Conservation (phyloP, 805 yeast genomes). For the Yamadazyma olivae region DNA sequence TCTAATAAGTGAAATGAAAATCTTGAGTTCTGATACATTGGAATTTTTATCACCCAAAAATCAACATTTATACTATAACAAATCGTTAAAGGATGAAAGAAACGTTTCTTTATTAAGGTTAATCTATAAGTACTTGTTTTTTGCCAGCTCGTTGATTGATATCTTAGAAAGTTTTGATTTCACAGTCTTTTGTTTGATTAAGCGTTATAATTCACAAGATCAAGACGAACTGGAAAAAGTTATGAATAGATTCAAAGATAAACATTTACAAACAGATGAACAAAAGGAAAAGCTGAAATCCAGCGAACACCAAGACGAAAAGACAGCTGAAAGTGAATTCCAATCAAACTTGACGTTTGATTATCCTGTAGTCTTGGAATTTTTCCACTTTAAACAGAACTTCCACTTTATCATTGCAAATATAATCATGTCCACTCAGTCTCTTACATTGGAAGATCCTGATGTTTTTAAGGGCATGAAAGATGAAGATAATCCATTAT, state of each 20-base stretch:
- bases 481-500: constrained; percentile 46
- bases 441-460: constrained; percentile 69
- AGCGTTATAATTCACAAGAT: constrained; percentile 22
- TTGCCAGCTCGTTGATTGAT: constrained; percentile 48
- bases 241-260: constrained; percentile 3
- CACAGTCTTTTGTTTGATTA: constrained; percentile 47
- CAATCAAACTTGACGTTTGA: constrained; percentile 32
- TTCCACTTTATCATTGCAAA: constrained; percentile 59
- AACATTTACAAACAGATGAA: not conserved
- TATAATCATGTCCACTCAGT: constrained; percentile 65
- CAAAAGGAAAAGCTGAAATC: not conserved
- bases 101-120: constrained; percentile 53
- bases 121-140: constrained; percentile 51
- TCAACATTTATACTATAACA: constrained; percentile 37
- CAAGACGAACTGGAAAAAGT: constrained; percentile 15
- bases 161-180: constrained; percentile 61
- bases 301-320: not conserved
- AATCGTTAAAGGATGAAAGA: constrained; percentile 33
- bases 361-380: constrained; percentile 63
- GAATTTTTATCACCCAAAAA: constrained; percentile 33
- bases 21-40: constrained; percentile 40
- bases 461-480: constrained; percentile 65
- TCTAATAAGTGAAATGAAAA: constrained; percentile 35
- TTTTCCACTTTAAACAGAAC: constrained; percentile 69
- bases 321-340: constrained; percentile 5